Percentiles rank a stretch among this genome's conserved stretches.
These are phyloP conservation scores for Debaryomycetaceae sp. DNA, from an alignment of 1,139 yeast species.

Conservation along the genomic window DNA sequence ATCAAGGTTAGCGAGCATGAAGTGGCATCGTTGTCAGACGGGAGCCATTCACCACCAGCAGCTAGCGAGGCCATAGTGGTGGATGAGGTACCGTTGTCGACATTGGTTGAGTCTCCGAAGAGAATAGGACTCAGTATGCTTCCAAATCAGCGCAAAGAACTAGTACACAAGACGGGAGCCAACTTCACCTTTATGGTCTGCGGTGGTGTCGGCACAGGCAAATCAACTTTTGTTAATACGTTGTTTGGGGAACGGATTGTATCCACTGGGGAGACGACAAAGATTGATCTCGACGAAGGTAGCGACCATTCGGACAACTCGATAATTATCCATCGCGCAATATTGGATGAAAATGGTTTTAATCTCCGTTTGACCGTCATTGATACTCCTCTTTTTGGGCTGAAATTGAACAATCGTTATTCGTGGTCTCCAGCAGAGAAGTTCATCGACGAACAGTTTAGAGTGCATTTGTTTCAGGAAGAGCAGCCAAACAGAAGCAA, in stretches of 20 bases:
- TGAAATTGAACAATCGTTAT: slow-evolving; percentile 36
- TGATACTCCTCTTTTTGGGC: slow-evolving; percentile 36
- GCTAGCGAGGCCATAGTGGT: no score
- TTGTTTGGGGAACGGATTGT: slow-evolving; percentile 21
- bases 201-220: slow-evolving; percentile 78
- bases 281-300: not conserved
- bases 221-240: slow-evolving; percentile 72
- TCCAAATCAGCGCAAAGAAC: slow-evolving; percentile 23
- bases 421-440: slow-evolving; percentile 57
- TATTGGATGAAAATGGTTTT: slow-evolving; percentile 48
- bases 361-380: slow-evolving; percentile 44
- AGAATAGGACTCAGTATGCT: slow-evolving; percentile 21
- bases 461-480: slow-evolving; percentile 56
- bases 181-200: slow-evolving; percentile 63
- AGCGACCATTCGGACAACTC: not conserved
- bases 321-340: slow-evolving; percentile 26
- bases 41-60: no score
- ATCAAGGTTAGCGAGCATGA: no score
- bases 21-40: no score
- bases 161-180: slow-evolving; percentile 25
- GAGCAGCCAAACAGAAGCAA: slow-evolving; percentile 62
- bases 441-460: slow-evolving; percentile 59
- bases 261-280: slow-evolving; percentile 9
- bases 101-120: no score
- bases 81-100: no score